Base-by-base conservation (phyloP, 2,329 filamentous ascomycete genomes). In the Cryoendolithus antarcticus region DNA sequence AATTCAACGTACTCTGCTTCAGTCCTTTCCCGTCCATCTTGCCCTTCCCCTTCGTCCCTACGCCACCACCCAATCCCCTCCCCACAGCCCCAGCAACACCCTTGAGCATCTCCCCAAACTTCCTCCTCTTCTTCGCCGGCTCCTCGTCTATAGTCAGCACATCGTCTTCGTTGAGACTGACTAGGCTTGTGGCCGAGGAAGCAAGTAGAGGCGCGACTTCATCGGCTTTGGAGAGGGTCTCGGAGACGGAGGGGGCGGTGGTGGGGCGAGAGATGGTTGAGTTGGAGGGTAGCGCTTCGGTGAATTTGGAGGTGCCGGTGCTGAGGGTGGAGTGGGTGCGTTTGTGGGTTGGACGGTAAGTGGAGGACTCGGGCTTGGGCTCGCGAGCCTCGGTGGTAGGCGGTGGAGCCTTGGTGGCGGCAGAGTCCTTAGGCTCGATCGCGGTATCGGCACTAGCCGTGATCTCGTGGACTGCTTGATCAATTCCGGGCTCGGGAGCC, bases 1-100 rank as follows among this genome's bases (percentile, higher is more conserved):
- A 51, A 12, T 27, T 41, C 19, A 51, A 33, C 42, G 48, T 51
- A 36, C 44, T 50, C 43, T 51, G 49, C 46, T 40, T 50, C 39
- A 46, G 33, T 38, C 41, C 38, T 21, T 29, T 29, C 8, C 7
- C 11, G 32, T 7, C 39, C 30, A 34, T 33, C 21, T 30, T 34
- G 11, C 28, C 38, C 27, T 29, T 43, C 13, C 29, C 39, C 36
- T 31, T 34, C 15, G 15, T 35, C 9, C 42, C 41, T 6, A 13
- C 27, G 40, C 38, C 47, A 41, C 44, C 38, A 40, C 43, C 47
- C 19, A 41, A 39, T 3, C 46, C 44, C n/a, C 46, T 44, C 37
- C 44, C 47, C n/a, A 43, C 31, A 32, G 41, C 40, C 7, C 39
- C 30, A 15, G 34, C 39, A 19, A 33, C 34, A 28, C 34, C 34